A percentile compares a stretch with the other conserved stretches of the same genome.
Conservation (phyloP, 129 eudicot genomes). For the Arctium lappa region DNA sequence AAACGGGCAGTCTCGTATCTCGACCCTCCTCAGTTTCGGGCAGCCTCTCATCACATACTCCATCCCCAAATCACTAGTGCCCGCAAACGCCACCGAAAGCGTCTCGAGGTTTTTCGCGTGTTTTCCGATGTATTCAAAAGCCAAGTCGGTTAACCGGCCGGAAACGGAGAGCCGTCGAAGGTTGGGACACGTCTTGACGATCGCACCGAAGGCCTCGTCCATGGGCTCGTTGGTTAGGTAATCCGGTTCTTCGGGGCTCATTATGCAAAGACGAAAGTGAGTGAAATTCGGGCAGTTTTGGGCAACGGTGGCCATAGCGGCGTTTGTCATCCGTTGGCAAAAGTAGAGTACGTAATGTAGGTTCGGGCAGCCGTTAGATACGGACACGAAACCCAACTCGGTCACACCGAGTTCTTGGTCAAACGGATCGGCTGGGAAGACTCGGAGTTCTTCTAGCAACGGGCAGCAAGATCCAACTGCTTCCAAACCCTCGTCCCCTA, state of each 20-base stretch:
- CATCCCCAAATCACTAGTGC: constrained; percentile 65
- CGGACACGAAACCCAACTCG: constrained; percentile 57
- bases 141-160: constrained; percentile 61
- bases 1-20: constrained; percentile 78
- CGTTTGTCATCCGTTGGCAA: constrained; percentile 83
- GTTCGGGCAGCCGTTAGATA: constrained; percentile 63
- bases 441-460: constrained; percentile 79
- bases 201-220: constrained; percentile 80
- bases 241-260: constrained; percentile 62
- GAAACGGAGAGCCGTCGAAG: constrained; percentile 74
- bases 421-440: constrained; percentile 69
- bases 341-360: constrained; percentile 77
- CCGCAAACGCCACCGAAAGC: constrained; percentile 85
- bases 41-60: constrained; percentile 63
- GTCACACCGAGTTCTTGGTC: constrained; percentile 56
- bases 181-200: constrained; percentile 59
- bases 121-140: constrained; percentile 68
- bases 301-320: constrained; percentile 57
- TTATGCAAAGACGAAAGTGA: constrained; percentile 79
- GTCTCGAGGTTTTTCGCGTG: constrained; percentile 80
- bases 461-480: constrained; percentile 71
- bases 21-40: constrained; percentile 54
- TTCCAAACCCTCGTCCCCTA: constrained; percentile 71
- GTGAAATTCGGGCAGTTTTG: constrained; percentile 74
- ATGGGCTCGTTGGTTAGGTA: constrained; percentile 60